These are phyloP conservation scores for Penicillium sp. DNA, from an alignment of 2,329 filamentous ascomycete genomes.

Conservation along the genomic window DNA sequence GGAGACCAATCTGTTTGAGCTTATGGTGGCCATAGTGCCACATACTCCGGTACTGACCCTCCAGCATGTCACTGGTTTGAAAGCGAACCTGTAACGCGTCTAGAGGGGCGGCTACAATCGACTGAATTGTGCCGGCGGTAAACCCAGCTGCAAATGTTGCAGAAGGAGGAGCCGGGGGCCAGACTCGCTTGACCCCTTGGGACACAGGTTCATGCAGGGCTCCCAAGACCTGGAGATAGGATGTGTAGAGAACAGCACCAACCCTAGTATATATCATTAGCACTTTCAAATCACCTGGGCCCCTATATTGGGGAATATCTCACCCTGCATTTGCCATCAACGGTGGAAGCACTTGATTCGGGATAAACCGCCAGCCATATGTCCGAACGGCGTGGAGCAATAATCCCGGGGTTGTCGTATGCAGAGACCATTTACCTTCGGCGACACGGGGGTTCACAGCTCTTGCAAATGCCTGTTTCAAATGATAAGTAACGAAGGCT, in stretches of 20 bases:
- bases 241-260: constrained; percentile 63
- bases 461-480: constrained; percentile 57
- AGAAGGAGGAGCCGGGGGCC: constrained; percentile 56
- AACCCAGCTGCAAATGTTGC: constrained; percentile 61
- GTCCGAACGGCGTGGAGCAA: constrained; percentile 60
- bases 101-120: constrained; percentile 61
- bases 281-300: neutral
- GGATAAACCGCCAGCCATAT: constrained; percentile 65
- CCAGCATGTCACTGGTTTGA: constrained; percentile 58
- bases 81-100: constrained; percentile 65
- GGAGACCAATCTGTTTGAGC: constrained; percentile 58
- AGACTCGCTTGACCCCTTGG: constrained; percentile 57
- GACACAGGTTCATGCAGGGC: constrained; percentile 58
- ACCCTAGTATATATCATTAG: constrained; percentile 42
- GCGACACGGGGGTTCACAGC: constrained; percentile 59
- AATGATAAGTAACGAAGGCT: constrained; percentile 4
- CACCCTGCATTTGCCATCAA: constrained; percentile 62
- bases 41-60: constrained; percentile 60
- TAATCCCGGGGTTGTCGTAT: constrained; percentile 61
- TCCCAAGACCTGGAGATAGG: constrained; percentile 62
- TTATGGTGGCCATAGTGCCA: constrained; percentile 63
- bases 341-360: constrained; percentile 64
- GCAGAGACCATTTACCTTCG: constrained; percentile 56
- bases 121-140: constrained; percentile 59
- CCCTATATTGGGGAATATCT: constrained; percentile 13